Conservation (phyloP, 2,329 filamentous ascomycete species). For the Botrytis byssoidea region DNA sequence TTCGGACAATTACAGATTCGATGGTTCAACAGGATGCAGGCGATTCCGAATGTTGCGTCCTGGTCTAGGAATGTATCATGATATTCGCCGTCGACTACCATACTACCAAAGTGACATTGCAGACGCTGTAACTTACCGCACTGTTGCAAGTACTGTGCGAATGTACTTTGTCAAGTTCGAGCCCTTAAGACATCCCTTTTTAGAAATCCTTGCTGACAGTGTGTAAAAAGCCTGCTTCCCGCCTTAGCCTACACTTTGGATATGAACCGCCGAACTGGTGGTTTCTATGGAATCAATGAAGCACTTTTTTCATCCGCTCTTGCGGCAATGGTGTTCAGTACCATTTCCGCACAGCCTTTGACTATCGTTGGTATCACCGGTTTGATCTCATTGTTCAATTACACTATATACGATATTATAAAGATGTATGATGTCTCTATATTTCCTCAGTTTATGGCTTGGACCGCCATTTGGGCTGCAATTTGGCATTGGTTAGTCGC, state of each 20-base stretch:
- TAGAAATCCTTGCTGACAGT: background rate
- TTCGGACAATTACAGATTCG: background rate
- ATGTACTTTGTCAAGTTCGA: background rate
- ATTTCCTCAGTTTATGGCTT: background rate
- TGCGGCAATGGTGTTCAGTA: background rate
- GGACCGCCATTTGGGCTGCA: background rate
- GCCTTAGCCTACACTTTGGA: background rate
- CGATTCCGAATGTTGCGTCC: background rate
- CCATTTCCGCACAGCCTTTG: background rate
- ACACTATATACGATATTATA: background rate
- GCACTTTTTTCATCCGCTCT: background rate
- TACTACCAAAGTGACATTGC: background rate
- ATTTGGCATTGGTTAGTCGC: background rate
- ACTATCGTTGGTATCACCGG: background rate
- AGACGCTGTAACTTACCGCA: background rate
- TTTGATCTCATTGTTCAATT: background rate
- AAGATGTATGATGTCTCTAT: background rate
- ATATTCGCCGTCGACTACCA: background rate
- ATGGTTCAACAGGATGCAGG: background rate
- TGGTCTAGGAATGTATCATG: background rate
- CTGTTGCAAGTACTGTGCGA: background rate
- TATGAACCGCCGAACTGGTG: background rate
- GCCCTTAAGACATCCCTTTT: background rate
- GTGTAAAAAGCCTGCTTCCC: background rate
- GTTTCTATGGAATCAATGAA: background rate